Evolutionary conservation across 1,284 basidiomycete genomes (phyloP).

Genomic region (Sporisorium iseilematis-ciliati): DNA sequence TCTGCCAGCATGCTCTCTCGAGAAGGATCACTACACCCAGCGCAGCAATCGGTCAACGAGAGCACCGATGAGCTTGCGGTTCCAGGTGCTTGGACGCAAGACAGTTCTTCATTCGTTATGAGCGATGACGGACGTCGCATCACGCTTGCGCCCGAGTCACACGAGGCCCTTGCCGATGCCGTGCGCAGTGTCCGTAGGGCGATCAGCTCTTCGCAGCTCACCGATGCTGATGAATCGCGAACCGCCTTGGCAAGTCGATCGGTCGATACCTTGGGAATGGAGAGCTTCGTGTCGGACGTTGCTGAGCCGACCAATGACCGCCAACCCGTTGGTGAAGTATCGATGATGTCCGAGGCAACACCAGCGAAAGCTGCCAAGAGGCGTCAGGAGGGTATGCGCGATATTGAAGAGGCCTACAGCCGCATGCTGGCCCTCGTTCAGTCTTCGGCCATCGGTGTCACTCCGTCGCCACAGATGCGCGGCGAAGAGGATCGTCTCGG

Average conservation of each 20-base stretch:
- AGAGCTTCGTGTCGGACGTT: conserved; percentile 32
- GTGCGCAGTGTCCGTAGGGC: conserved; percentile 48
- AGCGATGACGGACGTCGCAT: conserved; percentile 45
- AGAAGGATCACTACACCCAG: conserved; percentile 17
- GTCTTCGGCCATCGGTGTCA: conserved; percentile 48
- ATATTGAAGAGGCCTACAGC: conserved; percentile 51
- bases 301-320: conserved; percentile 21
- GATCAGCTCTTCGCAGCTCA: conserved; percentile 54
- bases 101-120: conserved; percentile 28
- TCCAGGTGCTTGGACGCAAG: conserved; percentile 43
- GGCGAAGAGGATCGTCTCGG: conserved; percentile 37
- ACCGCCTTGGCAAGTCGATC: conserved; percentile 22
- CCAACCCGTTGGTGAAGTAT: conserved; percentile 18
- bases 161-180: conserved; percentile 52
- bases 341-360: conserved; percentile 44
- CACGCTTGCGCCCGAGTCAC: conserved; percentile 46
- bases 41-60: conserved; percentile 6
- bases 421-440: conserved; percentile 55
- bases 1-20: conserved; percentile 39
- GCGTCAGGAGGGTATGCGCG: conserved; percentile 53
- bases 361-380: conserved; percentile 42
- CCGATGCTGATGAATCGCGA: conserved; percentile 13
- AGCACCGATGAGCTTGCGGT: conserved; percentile 39
- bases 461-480: conserved; percentile 48
- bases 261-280: conserved; percentile 31